Evolutionary conservation across 2,329 filamentous ascomycete genomes (phyloP), one percentile per base, ranked within the genome.

Genomic region (Claviceps sp.): DNA sequence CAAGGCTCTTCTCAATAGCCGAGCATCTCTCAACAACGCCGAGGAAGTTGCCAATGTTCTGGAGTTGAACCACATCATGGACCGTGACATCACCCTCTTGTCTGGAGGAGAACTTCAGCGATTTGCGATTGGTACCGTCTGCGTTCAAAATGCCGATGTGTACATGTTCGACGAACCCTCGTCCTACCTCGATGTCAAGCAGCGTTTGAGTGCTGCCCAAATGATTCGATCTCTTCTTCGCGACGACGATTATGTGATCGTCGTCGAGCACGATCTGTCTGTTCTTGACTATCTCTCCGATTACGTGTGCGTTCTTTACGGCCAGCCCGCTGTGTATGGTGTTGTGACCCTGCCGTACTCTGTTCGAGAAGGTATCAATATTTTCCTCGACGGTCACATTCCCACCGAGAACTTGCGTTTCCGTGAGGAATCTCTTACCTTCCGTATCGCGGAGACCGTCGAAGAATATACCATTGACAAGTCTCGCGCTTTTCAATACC

Each of bases 101-200:
- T 98, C 93, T 58, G 94, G 93, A 80, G 93, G 93, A 77, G 94
- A 98, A 72, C 79, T 98, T 65, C 93, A 98, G 72, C 86, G 93
- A 71, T 98, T 98, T 63, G 93, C 93, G 62, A 96, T 98, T 61
- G 93, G 87, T 63, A 87, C 91, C 50, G 89, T 95, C 57, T 95
- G 90, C 64, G 90, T 97, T 22, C 91, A 97, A 69, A 83, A 95
- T 64, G 91, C 91, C 60, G 93, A 98, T 68, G 89, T 95, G 11
- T 98, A 98, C 78, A 97, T 98, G 93, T 98, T 98, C 64, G 93
- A 98, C 70, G 93, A 98, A 75, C 94, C 94, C 17, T 97, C 91
- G 42, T 98, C 93, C 40, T 98, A 96, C 71, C 81, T 98, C 54
- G 94, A 98, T 85, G 93, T 98, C 66, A 97, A 97, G 80, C 93